Conservation (phyloP, 2,329 filamentous ascomycete genomes). For the Colletotrichum sp. region DNA sequence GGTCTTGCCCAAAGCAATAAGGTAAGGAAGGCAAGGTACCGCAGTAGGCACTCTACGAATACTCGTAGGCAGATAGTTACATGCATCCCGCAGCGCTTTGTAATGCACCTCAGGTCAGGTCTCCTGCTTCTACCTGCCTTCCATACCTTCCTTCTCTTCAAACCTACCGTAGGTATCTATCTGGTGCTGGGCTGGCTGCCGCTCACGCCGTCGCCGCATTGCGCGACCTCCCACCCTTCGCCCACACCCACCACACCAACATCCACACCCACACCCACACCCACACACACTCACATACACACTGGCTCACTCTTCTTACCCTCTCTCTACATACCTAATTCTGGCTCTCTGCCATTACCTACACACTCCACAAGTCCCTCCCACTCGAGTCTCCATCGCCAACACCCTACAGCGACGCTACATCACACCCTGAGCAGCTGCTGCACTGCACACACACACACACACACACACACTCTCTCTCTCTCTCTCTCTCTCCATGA, state of each 20-base stretch:
- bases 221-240: slow-evolving; percentile 18
- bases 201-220: slow-evolving; percentile 18
- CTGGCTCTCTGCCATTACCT: neutral
- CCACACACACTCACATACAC: neutral
- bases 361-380: neutral
- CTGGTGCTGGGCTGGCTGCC: neutral
- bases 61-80: neutral
- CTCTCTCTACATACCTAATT: neutral
- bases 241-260: neutral
- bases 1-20: neutral
- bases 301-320: neutral
- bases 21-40: neutral
- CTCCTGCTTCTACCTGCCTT: neutral
- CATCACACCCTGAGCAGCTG: neutral
- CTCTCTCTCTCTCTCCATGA: neutral
- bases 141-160: neutral
- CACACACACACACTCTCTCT: too few species aligned
- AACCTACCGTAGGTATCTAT: neutral
- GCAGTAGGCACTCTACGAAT: too few species aligned
- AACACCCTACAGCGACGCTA: slow-evolving; percentile 4
- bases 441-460: neutral
- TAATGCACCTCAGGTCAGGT: neutral
- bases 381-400: neutral
- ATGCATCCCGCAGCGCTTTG: neutral
- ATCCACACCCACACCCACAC: neutral